Evolutionary conservation across 805 yeast species (phyloP).

Genomic region (Zygosaccharomyces bisporus): DNA sequence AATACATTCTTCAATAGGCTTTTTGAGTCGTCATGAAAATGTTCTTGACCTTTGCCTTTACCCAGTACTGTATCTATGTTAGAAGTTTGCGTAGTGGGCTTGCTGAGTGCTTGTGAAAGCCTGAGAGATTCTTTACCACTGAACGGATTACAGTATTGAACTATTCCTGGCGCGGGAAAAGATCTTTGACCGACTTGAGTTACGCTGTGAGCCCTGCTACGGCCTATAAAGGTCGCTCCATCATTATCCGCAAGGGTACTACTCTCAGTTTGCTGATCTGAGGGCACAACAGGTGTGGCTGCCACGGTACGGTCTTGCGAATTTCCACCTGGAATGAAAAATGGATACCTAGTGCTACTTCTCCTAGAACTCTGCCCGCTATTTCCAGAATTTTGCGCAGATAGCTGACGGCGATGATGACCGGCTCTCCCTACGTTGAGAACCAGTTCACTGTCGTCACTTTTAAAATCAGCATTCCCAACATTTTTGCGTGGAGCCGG

Average conservation of each 20-base stretch:
- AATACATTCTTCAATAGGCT: slow-evolving; percentile 19
- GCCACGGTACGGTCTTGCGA: slow-evolving; percentile 6
- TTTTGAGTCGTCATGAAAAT: slow-evolving; percentile 17
- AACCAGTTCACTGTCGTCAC: slow-evolving; percentile 20
- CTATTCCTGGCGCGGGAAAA: slow-evolving; percentile 2
- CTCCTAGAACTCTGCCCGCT: slow-evolving; percentile 17
- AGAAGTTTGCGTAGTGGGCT: slow-evolving; percentile 20
- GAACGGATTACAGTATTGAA: slow-evolving; percentile 5
- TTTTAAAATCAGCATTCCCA: slow-evolving; percentile 1
- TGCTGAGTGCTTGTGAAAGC: slow-evolving; percentile 6
- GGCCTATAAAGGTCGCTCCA: slow-evolving; percentile 4
- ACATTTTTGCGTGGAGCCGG: slow-evolving; percentile 5
- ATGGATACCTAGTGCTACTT: slow-evolving; percentile 10
- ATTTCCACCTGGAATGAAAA: slow-evolving; percentile 5
- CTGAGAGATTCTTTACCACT: slow-evolving; percentile 9
- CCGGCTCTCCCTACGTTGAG: slow-evolving; percentile 22
- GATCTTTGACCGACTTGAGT: background rate
- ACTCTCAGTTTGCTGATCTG: slow-evolving; percentile 2
- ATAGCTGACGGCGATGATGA: slow-evolving; percentile 20
- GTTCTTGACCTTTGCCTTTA: slow-evolving; percentile 11
- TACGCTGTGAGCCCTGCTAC: slow-evolving; percentile 1
- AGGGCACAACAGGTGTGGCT: slow-evolving; percentile 4
- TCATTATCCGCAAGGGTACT: slow-evolving; percentile 1
- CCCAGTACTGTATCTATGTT: slow-evolving; percentile 15
- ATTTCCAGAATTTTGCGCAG: slow-evolving; percentile 12